Conservation (phyloP, 805 yeast genomes). For the Scheffersomyces spartinae region DNA sequence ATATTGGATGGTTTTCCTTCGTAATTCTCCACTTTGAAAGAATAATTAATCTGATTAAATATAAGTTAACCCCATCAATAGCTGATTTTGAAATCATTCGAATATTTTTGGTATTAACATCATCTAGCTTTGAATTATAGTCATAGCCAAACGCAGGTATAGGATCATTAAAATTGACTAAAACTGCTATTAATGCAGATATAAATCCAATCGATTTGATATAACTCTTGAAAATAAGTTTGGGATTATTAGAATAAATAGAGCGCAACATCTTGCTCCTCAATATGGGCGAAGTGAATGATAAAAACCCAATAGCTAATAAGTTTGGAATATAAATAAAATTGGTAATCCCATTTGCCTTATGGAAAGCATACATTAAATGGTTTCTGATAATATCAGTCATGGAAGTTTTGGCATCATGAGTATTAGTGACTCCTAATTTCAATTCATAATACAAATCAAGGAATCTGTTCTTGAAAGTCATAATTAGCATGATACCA, state of each 20-base stretch:
- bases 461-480: constrained; percentile 11
- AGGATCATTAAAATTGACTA: constrained; percentile 11
- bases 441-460: constrained; percentile 14
- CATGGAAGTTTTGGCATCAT: too few relatives aligned
- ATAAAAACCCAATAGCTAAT: constrained; percentile 20
- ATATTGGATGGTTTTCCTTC: constrained; percentile 26
- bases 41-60: constrained; percentile 21
- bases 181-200: constrained; percentile 18
- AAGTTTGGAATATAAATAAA: constrained; percentile 26
- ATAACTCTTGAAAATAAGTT: constrained; percentile 20
- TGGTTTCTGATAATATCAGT: constrained; percentile 8
- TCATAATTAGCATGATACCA: constrained; percentile 8
- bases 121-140: constrained; percentile 3
- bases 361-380: constrained; percentile 10
- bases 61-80: constrained; percentile 18
- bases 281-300: constrained; percentile 20
- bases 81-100: constrained; percentile 14
- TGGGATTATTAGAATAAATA: constrained; percentile 9
- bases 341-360: constrained; percentile 20
- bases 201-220: constrained; percentile 22
- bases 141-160: constrained; percentile 11
- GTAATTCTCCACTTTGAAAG: constrained; percentile 30
- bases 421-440: constrained; percentile 4
- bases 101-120: constrained; percentile 5
- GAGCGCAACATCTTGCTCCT: constrained; percentile 4